phyloP scores from a whole-genome alignment of 2,329 filamentous ascomycete genomes.

The Colletotrichum sp. region DNA sequence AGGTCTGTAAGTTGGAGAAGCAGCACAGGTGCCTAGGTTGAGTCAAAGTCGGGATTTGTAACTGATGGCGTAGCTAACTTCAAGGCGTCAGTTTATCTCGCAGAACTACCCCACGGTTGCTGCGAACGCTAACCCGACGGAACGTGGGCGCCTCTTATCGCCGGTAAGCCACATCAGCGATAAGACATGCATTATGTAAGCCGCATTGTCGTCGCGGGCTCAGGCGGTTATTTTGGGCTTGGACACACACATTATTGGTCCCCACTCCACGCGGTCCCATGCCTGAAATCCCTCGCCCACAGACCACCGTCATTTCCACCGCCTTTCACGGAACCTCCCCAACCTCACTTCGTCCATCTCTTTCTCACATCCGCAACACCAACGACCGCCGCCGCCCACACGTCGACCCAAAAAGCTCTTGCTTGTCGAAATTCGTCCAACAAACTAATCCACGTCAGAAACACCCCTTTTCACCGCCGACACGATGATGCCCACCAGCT shows the following conservation, averaged over 20 bases:
- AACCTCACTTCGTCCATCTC: not conserved
- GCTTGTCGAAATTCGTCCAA: not conserved
- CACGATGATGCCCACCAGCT: slow-evolving; percentile 35
- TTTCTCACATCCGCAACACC: not conserved
- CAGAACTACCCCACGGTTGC: not conserved
- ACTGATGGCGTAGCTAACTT: not conserved
- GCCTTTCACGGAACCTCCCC: slow-evolving; percentile 6
- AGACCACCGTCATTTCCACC: slow-evolving; percentile 6
- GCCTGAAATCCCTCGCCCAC: slow-evolving; percentile 17
- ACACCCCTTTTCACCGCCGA: not conserved
- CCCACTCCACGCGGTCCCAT: not conserved
- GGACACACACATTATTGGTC: not conserved
- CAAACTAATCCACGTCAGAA: slow-evolving; percentile 16
- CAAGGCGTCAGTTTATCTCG: slow-evolving; percentile 15
- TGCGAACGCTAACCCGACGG: not conserved
- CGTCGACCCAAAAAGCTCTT: not conserved
- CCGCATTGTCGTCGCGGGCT: not conserved
- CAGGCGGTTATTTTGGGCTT: not conserved
- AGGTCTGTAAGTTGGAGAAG: not conserved
- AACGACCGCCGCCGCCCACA: not conserved
- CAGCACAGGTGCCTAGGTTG: not conserved
- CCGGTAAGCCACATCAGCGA: not conserved
- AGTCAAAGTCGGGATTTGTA: not conserved
- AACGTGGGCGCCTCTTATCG: not conserved
- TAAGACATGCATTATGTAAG: not conserved